Base-by-base conservation (phyloP, 2,329 filamentous ascomycete genomes). In the Alternaria atra region DNA sequence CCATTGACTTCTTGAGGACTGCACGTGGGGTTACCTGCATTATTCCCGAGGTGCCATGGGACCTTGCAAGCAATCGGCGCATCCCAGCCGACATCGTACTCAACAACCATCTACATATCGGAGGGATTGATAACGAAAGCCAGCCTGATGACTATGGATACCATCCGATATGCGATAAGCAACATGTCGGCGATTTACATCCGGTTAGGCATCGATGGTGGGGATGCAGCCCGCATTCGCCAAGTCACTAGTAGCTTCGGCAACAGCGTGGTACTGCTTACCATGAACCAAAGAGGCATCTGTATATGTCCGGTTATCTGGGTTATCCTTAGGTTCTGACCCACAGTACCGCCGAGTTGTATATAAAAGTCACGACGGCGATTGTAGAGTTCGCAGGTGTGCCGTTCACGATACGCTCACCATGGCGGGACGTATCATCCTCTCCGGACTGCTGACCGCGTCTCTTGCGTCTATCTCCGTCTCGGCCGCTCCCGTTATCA, bases 371-470 rank as follows among this genome's bases (percentile, higher is more conserved):
- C n/a, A 17, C 25, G 12, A 55, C n/a, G 25, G n/a, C 12, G 15
- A 20, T 6, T 8, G 6, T 13, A 12, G 23, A 47, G n/a, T 23
- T 23, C 6, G 20, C 8, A 32, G 7, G 15, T 39, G 42, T 55
- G 20, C 42, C 30, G 6, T 12, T 37, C n/a, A 34, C 40, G 20
- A 35, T 7, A 46, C 15, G 42, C 30, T 48, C 57, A 50, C 15
- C 27, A 66, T 66, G 65, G 58, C 53, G 55, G 63, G 58, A 25
- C 60, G 54, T 23, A 37, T 55, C 23, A 35, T 50, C 52, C 51
- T 66, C 12, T 55, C 37, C 13, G 48, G 51, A n/a, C 34, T 61
- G 17, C 54, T 65, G 27, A 56, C 54, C 27, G 60, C 58, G 20
- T 32, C 56, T 34, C 44, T 68, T 55, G 59, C 56, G 30, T 63